Evolutionary conservation across 257 asterid genomes (phyloP).

Genomic region (Cinchona pubescens): DNA sequence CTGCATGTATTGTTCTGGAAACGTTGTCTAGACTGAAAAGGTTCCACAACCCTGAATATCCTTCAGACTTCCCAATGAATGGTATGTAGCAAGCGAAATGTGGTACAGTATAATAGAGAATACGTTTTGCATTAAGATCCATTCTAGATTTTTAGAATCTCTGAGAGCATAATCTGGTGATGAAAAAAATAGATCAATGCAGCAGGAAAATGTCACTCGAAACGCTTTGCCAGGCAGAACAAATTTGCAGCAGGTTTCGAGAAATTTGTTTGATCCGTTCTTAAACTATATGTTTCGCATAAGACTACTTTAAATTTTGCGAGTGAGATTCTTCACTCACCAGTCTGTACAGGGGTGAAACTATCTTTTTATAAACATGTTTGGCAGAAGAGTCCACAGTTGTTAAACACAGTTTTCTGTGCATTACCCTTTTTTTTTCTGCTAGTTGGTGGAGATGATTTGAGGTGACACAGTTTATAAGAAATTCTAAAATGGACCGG

Average conservation of each 20-base stretch:
- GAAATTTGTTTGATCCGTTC: neutral
- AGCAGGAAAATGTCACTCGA: neutral
- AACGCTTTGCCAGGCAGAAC: neutral
- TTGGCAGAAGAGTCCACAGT: neutral
- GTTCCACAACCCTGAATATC: conserved; percentile 31
- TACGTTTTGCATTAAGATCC: neutral
- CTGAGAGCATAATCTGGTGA: neutral
- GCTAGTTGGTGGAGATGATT: neutral
- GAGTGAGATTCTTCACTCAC: neutral
- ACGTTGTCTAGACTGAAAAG: conserved; percentile 49
- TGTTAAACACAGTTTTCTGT: neutral
- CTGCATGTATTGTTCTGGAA: conserved; percentile 54
- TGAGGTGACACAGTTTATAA: neutral
- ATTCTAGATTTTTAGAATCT: neutral
- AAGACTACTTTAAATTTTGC: neutral
- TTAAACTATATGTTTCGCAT: neutral
- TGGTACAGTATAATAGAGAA: neutral
- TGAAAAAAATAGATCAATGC: neutral
- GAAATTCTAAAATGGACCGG: no score
- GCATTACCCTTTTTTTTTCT: neutral
- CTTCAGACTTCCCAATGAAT: conserved; percentile 45
- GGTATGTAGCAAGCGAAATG: conserved; percentile 30
- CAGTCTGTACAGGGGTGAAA: neutral
- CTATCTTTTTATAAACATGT: neutral
- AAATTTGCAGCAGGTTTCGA: neutral